Percentiles rank a stretch among this genome's conserved stretches.
Evolutionary conservation across 768 basidiomycete genomes (phyloP).

Genomic region (Boletus speciosus): DNA sequence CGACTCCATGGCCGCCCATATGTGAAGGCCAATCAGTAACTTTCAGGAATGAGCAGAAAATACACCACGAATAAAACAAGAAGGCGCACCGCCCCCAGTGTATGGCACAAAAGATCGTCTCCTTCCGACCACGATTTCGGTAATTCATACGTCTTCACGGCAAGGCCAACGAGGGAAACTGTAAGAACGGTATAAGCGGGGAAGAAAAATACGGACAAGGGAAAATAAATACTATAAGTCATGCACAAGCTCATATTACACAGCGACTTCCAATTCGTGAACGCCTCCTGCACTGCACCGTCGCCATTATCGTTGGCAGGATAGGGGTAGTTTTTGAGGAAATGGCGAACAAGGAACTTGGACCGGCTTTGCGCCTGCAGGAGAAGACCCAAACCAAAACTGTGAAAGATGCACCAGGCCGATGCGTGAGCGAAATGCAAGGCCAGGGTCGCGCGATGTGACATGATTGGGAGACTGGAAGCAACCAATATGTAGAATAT

Average conservation of each 20-base stretch:
- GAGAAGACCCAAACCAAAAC: conserved; percentile 80
- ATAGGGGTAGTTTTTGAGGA: conserved; percentile 92
- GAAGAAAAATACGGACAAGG: not conserved
- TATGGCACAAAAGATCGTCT: conserved; percentile 82
- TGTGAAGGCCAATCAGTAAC: conserved; percentile 81
- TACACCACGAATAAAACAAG: not conserved
- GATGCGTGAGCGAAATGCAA: conserved; percentile 83
- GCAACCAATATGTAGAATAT: conserved; percentile 63
- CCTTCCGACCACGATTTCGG: conserved; percentile 87
- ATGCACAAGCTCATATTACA: conserved; percentile 93
- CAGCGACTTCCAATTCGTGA: conserved; percentile 89
- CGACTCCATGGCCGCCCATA: conserved; percentile 88
- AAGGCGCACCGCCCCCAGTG: conserved; percentile 72
- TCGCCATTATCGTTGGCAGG: conserved; percentile 61
- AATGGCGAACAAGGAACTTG: conserved; percentile 92
- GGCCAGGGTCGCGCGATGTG: conserved; percentile 46
- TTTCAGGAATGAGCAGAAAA: conserved; percentile 29
- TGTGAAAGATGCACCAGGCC: conserved; percentile 83
- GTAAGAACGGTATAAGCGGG: not conserved
- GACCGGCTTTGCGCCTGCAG: conserved; percentile 79
- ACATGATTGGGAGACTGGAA: conserved; percentile 56
- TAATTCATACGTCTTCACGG: conserved; percentile 85
- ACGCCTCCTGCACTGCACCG: conserved; percentile 88
- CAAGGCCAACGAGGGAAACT: conserved; percentile 86
- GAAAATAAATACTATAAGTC: conserved; percentile 74